phyloP scores from a whole-genome alignment of 768 basidiomycete genomes.

The Phaeolepiota aurea region DNA sequence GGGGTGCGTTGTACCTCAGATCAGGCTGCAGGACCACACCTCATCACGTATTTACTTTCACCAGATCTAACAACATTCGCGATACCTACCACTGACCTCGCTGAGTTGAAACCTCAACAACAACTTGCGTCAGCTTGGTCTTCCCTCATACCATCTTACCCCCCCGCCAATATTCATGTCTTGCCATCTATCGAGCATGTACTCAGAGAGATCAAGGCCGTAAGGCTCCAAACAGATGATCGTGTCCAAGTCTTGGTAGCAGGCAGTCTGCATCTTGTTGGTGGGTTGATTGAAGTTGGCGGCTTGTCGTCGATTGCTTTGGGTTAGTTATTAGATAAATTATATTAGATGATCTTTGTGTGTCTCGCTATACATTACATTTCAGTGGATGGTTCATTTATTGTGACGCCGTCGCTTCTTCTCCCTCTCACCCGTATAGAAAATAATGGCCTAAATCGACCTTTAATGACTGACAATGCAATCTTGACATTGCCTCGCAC shows the following conservation, averaged over 20 bases:
- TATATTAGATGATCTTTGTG: too few species aligned
- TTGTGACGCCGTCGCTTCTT: too few species aligned
- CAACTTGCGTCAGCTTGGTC: slow-evolving; percentile 73
- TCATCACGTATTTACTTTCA: background rate
- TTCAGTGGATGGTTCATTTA: too few species aligned
- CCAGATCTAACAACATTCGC: slow-evolving; percentile 74
- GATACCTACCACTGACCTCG: slow-evolving; percentile 52
- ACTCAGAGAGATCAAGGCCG: slow-evolving; percentile 48
- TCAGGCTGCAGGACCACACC: background rate
- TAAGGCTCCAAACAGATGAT: slow-evolving; percentile 20
- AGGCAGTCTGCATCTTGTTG: slow-evolving; percentile 90
- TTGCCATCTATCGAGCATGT: slow-evolving; percentile 88
- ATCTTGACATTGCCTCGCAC: slow-evolving; percentile 22
- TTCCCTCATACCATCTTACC: slow-evolving; percentile 50
- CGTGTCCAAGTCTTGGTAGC: slow-evolving; percentile 67
- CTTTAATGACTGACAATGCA: too few species aligned
- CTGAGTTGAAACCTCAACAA: slow-evolving; percentile 64
- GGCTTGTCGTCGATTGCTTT: slow-evolving; percentile 66
- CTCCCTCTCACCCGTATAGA: slow-evolving; percentile 33
- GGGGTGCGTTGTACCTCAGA: slow-evolving; percentile 43
- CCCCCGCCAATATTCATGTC: slow-evolving; percentile 59
- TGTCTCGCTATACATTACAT: too few species aligned
- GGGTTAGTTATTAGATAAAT: slow-evolving; percentile 25
- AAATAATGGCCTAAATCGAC: slow-evolving; percentile 50
- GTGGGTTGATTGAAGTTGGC: slow-evolving; percentile 89